Evolutionary conservation across 768 basidiomycete genomes (phyloP), one percentile per base, ranked within the genome.

Genomic region (Macrocybe gigantea): DNA sequence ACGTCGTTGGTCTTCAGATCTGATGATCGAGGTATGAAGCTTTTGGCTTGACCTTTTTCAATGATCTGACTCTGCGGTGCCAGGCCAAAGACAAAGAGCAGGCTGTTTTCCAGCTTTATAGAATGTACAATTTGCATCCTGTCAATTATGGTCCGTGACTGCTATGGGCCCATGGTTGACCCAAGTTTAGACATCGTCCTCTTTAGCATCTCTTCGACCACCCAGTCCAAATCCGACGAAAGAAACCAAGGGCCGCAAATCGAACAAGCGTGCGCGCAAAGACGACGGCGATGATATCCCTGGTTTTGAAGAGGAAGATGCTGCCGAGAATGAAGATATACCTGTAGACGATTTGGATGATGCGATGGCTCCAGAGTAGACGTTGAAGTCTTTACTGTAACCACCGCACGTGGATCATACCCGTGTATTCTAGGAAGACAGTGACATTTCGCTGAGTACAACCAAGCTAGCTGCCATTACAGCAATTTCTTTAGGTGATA

Each of bases 61-160:
- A 22, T 22, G 2, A 22, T 22, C 22, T 22, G 22, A 22, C 22
- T 49, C 7, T 39, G 11, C 4, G 22, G 15, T 13, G 3, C 13
- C 33, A 74, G 73, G 90, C 90, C 2, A 91, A 93, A 62, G 89
- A 88, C 64, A 89, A 93, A 67, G 93, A 95, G 62, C 93, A 94
- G 60, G 93, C 93, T 1, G 93, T 96, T 5, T 75, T 96, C 48
- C 82, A 94, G 52, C 59, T 95, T 39, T 83, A 90, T 60, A 64
- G 91, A 49, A 82, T 88, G 31, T 95, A 96, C 56, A 72, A 69
- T 40, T 62, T 94, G 4, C 67, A 82, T 38, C 76, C 81, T 11
- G 84, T 90, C 15, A 77, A 74, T 7, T 66, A 82, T 52, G 81
- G 78, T 78, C 48, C 44, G 68, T 62, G 53, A 37, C 56, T 58